Evolutionary conservation across 805 yeast species (phyloP).

Genomic region (Candida morakotiae): DNA sequence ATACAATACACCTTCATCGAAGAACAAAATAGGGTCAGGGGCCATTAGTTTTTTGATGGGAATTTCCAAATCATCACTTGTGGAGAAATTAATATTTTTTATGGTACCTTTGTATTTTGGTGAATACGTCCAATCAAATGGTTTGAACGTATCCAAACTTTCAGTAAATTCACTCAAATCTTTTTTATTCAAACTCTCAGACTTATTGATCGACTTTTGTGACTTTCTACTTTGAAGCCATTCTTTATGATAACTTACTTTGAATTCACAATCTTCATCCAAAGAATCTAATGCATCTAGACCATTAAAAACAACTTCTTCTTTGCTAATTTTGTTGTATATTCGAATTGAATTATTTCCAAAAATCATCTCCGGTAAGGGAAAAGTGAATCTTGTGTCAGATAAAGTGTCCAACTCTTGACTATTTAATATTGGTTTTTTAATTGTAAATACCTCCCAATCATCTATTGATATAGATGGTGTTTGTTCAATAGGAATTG

Average conservation of each 20-base stretch:
- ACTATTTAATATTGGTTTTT: constrained; percentile 74
- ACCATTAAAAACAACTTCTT: constrained; percentile 63
- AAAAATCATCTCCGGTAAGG: constrained; percentile 96
- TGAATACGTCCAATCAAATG: constrained; percentile 96
- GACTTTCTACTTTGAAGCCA: constrained; percentile 54
- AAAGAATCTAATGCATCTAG: constrained; percentile 58
- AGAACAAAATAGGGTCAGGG: constrained; percentile 84
- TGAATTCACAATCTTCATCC: constrained; percentile 31
- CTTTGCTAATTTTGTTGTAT: constrained; percentile 24
- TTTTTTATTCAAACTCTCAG: constrained; percentile 8
- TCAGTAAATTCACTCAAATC: constrained; percentile 38
- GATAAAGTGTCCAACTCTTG: constrained; percentile 63
- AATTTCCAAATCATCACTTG: constrained; percentile 30
- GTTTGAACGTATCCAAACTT: constrained; percentile 59
- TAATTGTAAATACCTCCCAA: constrained; percentile 73
- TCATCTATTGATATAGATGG: constrained; percentile 68
- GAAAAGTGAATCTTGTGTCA: constrained; percentile 57
- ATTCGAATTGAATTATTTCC: constrained; percentile 72
- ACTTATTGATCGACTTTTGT: neutral
- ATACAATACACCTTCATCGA: constrained; percentile 80
- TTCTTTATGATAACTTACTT: constrained; percentile 81
- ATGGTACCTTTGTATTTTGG: constrained; percentile 69
- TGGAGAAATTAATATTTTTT: constrained; percentile 15
- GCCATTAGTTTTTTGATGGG: constrained; percentile 68
- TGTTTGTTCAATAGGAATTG: constrained; percentile 56